Evolutionary conservation across 2,329 filamentous ascomycete genomes (phyloP).

Genomic region (Cryphonectria radicalis): DNA sequence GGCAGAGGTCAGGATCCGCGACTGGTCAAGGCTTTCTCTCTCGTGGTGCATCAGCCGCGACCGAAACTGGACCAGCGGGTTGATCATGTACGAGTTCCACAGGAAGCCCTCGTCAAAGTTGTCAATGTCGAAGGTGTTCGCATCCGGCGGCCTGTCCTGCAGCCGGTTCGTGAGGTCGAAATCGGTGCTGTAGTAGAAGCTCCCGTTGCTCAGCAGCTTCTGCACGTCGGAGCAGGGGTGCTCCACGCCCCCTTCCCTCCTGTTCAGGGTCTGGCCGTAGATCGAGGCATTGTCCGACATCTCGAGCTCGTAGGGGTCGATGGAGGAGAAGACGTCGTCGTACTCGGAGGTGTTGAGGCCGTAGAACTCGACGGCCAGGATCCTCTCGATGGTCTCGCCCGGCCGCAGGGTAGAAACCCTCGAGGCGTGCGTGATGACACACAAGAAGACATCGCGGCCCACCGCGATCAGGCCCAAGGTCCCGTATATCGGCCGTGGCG

Average conservation of each 20-base stretch:
- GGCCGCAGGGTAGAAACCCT: conserved; percentile 82
- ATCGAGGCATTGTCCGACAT: conserved; percentile 50
- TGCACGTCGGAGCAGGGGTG: conserved; percentile 90
- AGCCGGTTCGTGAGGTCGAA: conserved; percentile 94
- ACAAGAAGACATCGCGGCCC: conserved; percentile 84
- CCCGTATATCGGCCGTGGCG: conserved; percentile 75
- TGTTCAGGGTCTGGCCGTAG: conserved; percentile 59
- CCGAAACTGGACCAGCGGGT: conserved; percentile 86
- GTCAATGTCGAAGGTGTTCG: conserved; percentile 83
- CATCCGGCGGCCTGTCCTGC: conserved; percentile 81
- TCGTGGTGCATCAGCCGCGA: conserved; percentile 77
- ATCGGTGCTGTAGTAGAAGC: conserved; percentile 98
- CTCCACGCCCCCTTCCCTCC: conserved; percentile 73
- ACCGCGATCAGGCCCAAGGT: conserved; percentile 88
- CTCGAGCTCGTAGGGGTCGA: conserved; percentile 58
- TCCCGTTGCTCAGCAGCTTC: conserved; percentile 90
- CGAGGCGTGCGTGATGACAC: conserved; percentile 79
- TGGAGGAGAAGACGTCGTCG: conserved; percentile 68
- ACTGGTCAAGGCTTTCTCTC: conserved; percentile 79
- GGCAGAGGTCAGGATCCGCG: conserved; percentile 86
- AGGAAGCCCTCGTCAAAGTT: conserved; percentile 91
- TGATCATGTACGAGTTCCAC: conserved; percentile 99
- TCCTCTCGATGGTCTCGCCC: conserved; percentile 87
- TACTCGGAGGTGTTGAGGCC: conserved; percentile 87
- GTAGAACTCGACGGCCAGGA: conserved; percentile 87